Evolutionary conservation across 2,329 filamentous ascomycete species (phyloP), one percentile per base, ranked within the genome.

Genomic region (Fusarium duplospermum): DNA sequence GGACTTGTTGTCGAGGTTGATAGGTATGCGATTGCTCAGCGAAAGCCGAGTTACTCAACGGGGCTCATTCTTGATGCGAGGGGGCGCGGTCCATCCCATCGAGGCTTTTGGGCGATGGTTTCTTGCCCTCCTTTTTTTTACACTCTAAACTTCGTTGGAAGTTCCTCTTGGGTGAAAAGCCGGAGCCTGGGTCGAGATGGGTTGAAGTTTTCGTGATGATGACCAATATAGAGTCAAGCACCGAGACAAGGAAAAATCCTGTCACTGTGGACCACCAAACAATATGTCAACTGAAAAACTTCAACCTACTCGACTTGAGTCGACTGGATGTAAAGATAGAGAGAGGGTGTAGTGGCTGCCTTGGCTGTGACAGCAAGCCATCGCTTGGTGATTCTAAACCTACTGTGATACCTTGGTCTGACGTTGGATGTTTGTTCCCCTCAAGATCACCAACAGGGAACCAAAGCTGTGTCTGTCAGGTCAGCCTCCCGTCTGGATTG

Each of bases 51-150:
- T 98, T 97, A 98, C 96, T 98, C 95, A 95, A 98, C 97, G 96
- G 96, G 96, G 96, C 96, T 98, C 95, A 98, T 98, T 98, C 94
- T 98, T 93, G 96, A 95, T 90, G 93, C 95, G 95, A 98, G 94
- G 93, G 93, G 93, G 86, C 36, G 69, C 58, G 24, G 47, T 52
- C 47, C 36, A 73, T 72, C 67, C 71, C 75, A 71, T 76, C 63
- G 45, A 64, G 65, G 62, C 50, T 75, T 74, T 74, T 56, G 57
- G 76, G 72, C 67, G 76, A 76, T 69, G 74, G 76, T 77, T 70
- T 74, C 67, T 61, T 67, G 20, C 18, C 47, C 62, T 59, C 70
- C 71, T 77, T 79, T 79, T 79, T 33, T 77, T 74, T 73, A 79
- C 77, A 81, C 79, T 83, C 82, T 84, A 76, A 78, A 77, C 81